Conservation (phyloP, 768 basidiomycete genomes). For the Collybia mongolica region DNA sequence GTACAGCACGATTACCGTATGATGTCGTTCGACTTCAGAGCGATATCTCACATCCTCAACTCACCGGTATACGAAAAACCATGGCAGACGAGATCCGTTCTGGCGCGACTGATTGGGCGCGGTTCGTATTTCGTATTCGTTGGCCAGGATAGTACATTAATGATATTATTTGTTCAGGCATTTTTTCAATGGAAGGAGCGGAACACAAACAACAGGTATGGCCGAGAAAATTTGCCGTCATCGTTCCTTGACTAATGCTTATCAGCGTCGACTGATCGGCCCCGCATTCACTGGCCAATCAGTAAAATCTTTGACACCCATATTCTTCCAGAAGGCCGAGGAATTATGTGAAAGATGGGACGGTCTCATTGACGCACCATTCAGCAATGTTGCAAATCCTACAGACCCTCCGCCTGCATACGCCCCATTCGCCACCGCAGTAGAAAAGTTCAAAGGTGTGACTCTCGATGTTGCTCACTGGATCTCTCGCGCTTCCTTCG, state of each 20-base stretch:
- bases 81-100: constrained; percentile 50
- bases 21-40: constrained; percentile 50
- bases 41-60: constrained; percentile 46
- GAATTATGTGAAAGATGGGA: constrained; percentile 48
- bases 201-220: constrained; percentile 43
- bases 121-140: constrained; percentile 25
- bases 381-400: constrained; percentile 1
- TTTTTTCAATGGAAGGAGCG: constrained; percentile 51
- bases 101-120: constrained; percentile 48
- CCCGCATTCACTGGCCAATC: constrained; percentile 50
- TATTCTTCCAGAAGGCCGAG: constrained; percentile 52
- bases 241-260: not conserved
- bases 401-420: constrained; percentile 9
- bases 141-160: not conserved
- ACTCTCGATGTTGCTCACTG: constrained; percentile 53
- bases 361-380: constrained; percentile 20
- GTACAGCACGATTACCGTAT: constrained; percentile 51
- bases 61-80: constrained; percentile 53
- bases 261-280: constrained; percentile 42
- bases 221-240: not conserved
- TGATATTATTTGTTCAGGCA: constrained; percentile 26
- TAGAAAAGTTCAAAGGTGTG: constrained; percentile 10
- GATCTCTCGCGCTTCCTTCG: constrained; percentile 62
- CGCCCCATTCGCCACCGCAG: constrained; percentile 6
- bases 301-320: constrained; percentile 41